A percentile compares a stretch with the other conserved stretches of the same genome.
Evolutionary conservation across 1,284 basidiomycete species (phyloP).

Genomic region (Ceratorhiza oryzae-sativae): DNA sequence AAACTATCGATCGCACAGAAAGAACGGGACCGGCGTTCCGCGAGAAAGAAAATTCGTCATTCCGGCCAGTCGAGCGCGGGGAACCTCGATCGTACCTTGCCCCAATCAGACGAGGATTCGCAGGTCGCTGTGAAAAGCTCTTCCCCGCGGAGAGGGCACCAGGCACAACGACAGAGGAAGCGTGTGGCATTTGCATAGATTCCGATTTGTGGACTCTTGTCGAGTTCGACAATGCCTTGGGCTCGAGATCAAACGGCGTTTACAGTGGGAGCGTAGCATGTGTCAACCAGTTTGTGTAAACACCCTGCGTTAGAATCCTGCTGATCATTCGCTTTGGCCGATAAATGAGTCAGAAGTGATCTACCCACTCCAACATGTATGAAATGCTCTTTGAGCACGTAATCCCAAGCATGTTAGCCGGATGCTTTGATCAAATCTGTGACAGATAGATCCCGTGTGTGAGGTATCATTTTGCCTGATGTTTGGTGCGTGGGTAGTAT

Average conservation of each 20-base stretch:
- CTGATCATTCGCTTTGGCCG: slow-evolving; percentile 1
- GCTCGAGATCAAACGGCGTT: not conserved
- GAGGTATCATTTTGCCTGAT: not conserved
- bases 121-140: slow-evolving; percentile 1
- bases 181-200: slow-evolving; percentile 32
- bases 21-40: slow-evolving; percentile 13
- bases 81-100: not conserved
- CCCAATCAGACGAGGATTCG: not conserved
- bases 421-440: not conserved
- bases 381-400: not conserved
- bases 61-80: not conserved
- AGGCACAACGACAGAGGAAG: not conserved
- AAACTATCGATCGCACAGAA: slow-evolving; percentile 25
- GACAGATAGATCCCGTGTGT: not conserved
- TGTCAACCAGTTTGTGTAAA: too few species aligned
- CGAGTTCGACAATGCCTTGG: not conserved
- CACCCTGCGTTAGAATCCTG: too few species aligned
- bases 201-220: not conserved
- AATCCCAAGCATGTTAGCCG: not conserved
- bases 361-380: not conserved
- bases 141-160: not conserved
- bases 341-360: not conserved
- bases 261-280: too few species aligned
- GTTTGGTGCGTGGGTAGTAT: not conserved
- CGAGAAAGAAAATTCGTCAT: slow-evolving; percentile 12